Evolutionary conservation across 139 green algal genomes (phyloP), one percentile per base, ranked within the genome.

Genomic region (Dunaliella sp.): DNA sequence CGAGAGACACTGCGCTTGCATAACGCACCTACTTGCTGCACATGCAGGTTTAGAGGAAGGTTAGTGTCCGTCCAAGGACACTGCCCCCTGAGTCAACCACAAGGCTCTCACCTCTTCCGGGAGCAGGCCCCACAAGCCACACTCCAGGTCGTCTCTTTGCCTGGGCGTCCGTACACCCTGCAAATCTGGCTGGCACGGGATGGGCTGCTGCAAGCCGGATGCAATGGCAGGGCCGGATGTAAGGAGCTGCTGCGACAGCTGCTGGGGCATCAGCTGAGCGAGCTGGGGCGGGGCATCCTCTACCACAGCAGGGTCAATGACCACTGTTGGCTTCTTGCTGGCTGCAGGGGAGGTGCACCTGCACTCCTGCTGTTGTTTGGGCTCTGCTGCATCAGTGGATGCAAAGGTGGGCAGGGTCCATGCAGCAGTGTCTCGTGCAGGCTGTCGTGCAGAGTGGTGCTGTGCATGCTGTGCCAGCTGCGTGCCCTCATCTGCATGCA

Each of bases 71-170:
- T n/a, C n/a, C n/a, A n/a, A n/a, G n/a, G n/a, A n/a, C n/a, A n/a
- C n/a, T n/a, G n/a, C n/a, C n/a, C n/a, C n/a, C n/a, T n/a, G n/a
- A n/a, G n/a, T n/a, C n/a, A n/a, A n/a, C n/a, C n/a, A n/a, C n/a
- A n/a, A n/a, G n/a, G n/a, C 33, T 1, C 84, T 78, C 35, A 91
- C 88, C 88, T 91, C 88, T 34, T 91, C 88, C 0, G 88, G 88
- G 0, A 91, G 79, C 0, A 89, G 78, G 1, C 81, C 81, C 88
- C 88, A 91, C 0, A 89, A 30, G 28, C 88, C 88, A 57, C 73
- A 87, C 30, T 81, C 33, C 25, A n/a, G 22, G 57, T 31, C 38
- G 76, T 33, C 72, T 3, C 82, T 38, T 22, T 86, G 33, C 72
- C 33, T 72, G 31, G 72, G 26, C 25, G 26, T 34, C 32, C 73